Evolutionary conservation across 805 yeast species (phyloP).

Genomic region (Pichia gijzeniarum): DNA sequence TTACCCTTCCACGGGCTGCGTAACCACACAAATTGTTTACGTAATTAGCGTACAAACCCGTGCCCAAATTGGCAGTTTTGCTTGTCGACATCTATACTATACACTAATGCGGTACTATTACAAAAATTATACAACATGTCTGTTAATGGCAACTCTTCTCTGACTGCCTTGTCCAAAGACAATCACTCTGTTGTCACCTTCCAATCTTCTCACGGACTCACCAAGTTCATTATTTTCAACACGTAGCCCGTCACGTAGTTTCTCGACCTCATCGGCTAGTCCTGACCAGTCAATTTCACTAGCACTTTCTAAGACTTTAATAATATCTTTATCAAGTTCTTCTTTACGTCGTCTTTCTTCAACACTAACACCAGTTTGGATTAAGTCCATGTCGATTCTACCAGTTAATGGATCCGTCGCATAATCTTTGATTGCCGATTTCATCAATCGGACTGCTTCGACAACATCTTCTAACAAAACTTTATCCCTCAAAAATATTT

Average conservation of each 20-base stretch:
- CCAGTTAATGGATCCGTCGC: conserved; percentile 98
- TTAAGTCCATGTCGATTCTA: conserved; percentile 92
- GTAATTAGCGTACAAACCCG: background rate
- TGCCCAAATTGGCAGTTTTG: background rate
- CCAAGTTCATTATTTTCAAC: conserved; percentile 68
- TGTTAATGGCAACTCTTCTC: conserved; percentile 43
- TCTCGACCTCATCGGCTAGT: conserved; percentile 51
- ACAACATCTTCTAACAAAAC: conserved; percentile 80
- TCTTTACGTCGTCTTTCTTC: conserved; percentile 76
- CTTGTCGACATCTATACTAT: background rate
- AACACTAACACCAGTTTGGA: conserved; percentile 90
- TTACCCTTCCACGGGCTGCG: background rate
- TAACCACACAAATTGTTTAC: background rate
- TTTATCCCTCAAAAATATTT: conserved; percentile 70
- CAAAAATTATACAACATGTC: conserved; percentile 11
- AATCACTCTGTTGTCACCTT: conserved; percentile 61
- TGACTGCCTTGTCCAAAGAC: conserved; percentile 69
- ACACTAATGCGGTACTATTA: background rate
- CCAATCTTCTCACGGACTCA: conserved; percentile 60
- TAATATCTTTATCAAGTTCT: conserved; percentile 59
- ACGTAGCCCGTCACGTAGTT: conserved; percentile 33
- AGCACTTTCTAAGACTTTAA: conserved; percentile 45
- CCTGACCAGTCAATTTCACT: conserved; percentile 52
- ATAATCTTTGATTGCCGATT: conserved; percentile 92
- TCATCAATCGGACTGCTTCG: conserved; percentile 90